Percentiles rank a stretch among this genome's conserved stretches.
phyloP scores from a whole-genome alignment of 805 yeast species.

The Yarrowia porcina region DNA sequence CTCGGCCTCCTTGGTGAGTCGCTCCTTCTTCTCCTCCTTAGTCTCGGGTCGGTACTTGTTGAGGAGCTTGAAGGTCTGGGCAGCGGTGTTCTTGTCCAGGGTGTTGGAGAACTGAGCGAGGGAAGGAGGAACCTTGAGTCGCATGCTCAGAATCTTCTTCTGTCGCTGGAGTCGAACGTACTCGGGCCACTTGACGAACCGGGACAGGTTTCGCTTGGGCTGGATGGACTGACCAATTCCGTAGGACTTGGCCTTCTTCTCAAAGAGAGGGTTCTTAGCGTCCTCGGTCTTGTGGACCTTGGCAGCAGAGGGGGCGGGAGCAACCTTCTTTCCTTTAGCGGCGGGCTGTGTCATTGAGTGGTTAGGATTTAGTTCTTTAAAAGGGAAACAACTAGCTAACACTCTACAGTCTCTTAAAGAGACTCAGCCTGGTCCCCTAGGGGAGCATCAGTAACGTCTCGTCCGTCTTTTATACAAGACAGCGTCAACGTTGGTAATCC shows the following conservation, averaged over 20 bases:
- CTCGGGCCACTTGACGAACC: slow-evolving; percentile 99
- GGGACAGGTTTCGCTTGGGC: slow-evolving; percentile 93
- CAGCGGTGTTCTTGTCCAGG: slow-evolving; percentile 98
- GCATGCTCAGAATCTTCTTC: slow-evolving; percentile 89
- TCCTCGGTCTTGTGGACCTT: slow-evolving; percentile 38
- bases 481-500: not conserved
- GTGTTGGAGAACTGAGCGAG: slow-evolving; percentile 94
- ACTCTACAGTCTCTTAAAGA: slow-evolving; percentile 38
- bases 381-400: slow-evolving; percentile 23
- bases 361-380: slow-evolving; percentile 28
- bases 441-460: slow-evolving; percentile 20
- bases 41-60: slow-evolving; percentile 99
- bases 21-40: slow-evolving; percentile 95
- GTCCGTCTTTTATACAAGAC: too few species aligned
- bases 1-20: slow-evolving; percentile 98
- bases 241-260: slow-evolving; percentile 84
- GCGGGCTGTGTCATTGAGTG: slow-evolving; percentile 37
- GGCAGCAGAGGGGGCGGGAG: slow-evolving; percentile 96
- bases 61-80: slow-evolving; percentile 93
- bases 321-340: slow-evolving; percentile 65
- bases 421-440: slow-evolving; percentile 26
- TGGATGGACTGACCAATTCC: slow-evolving; percentile 97
- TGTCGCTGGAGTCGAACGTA: slow-evolving; percentile 98
- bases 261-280: slow-evolving; percentile 78
- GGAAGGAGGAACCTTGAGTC: slow-evolving; percentile 99